Evolutionary conservation across 495 filamentous ascomycete species (phyloP), one percentile per base, ranked within the genome.

Genomic region (Hypoxylon crocopeplum): DNA sequence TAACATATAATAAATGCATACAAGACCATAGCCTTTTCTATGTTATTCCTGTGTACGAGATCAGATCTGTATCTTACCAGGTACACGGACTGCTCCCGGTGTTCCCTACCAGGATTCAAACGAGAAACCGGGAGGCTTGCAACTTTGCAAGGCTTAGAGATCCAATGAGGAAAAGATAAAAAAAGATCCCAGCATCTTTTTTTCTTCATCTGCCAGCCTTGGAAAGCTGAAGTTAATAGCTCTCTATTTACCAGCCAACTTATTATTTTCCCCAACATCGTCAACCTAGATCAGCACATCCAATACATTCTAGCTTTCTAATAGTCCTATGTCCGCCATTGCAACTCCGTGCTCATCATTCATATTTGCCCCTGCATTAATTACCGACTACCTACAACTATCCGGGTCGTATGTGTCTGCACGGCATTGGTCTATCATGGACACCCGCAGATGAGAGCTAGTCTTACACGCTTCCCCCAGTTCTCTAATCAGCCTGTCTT

Each of bases 361-460:
- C 45, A 33, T 33, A 19, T 60, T 46, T 46, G 32, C 56, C 62
- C 62, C 62, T 66, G 56, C 62, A 52, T 61, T 60, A 66, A 60
- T 66, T 56, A 42, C 48, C 37, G 15, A 22, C 47, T 49, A 57
- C 46, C 20, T 52, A 44, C 48, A 54, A 32, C 39, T 48, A 51
- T 64, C 71, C 66, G 68, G 52, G 55, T 66, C 64, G 72, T 74
- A 78, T 80, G 73, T 77, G 77, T 75, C 70, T 73, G 64, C 67
- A 65, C 58, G 62, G 68, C 69, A 80, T 78, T 79, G 75, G 77
- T 64, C 65, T 56, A 64, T 62, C 66, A 60, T 69, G 68, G 69
- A 53, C 53, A 50, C 67, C 60, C 70, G 72, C 72, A 74, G 62
- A 51, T 56, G 58, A 68, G 49, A 64, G 57, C 49, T 61, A 59